Evolutionary conservation across 1,139 yeast genomes (phyloP).

Genomic region (Protomyces arabidopsidicola): DNA sequence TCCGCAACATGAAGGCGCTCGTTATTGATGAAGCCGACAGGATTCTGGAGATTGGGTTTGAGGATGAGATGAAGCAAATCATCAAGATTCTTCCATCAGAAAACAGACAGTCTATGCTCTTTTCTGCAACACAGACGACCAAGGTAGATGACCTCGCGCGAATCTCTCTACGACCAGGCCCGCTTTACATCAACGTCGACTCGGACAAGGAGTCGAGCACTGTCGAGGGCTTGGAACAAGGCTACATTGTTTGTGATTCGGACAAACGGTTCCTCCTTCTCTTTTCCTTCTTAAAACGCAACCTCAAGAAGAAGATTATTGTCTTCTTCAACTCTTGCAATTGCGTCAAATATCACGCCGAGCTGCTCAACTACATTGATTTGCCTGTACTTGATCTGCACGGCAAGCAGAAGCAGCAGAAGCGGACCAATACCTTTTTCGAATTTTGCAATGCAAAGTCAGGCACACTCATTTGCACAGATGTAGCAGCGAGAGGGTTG

Average conservation of each 20-base stretch:
- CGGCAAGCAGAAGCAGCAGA: conserved; percentile 97
- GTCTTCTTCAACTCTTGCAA: conserved; percentile 95
- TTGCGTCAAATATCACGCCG: conserved; percentile 93
- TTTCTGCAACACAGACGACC: conserved; percentile 97
- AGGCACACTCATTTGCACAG: conserved; percentile 90
- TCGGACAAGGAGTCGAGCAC: conserved; percentile 66
- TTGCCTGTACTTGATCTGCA: conserved; percentile 92
- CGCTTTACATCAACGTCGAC: conserved; percentile 88
- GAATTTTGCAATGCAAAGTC: conserved; percentile 96
- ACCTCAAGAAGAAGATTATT: conserved; percentile 77
- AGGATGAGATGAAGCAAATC: conserved; percentile 96
- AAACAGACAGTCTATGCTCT: conserved; percentile 92
- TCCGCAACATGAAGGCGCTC: conserved; percentile 87
- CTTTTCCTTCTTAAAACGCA: conserved; percentile 88
- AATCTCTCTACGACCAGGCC: conserved; percentile 91
- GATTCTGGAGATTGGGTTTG: conserved; percentile 93
- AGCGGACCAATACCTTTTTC: conserved; percentile 93
- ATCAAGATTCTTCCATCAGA: conserved; percentile 89
- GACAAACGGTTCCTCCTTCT: conserved; percentile 86
- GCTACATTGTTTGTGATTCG: conserved; percentile 94
- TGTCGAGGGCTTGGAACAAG: conserved; percentile 95
- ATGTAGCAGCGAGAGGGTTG: conserved; percentile 96
- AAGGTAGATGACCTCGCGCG: conserved; percentile 97
- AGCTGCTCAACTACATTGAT: conserved; percentile 87
- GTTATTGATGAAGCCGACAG: conserved; percentile 90